phyloP scores from a whole-genome alignment of 2,329 filamentous ascomycete species.

The Fusarium sp. region DNA sequence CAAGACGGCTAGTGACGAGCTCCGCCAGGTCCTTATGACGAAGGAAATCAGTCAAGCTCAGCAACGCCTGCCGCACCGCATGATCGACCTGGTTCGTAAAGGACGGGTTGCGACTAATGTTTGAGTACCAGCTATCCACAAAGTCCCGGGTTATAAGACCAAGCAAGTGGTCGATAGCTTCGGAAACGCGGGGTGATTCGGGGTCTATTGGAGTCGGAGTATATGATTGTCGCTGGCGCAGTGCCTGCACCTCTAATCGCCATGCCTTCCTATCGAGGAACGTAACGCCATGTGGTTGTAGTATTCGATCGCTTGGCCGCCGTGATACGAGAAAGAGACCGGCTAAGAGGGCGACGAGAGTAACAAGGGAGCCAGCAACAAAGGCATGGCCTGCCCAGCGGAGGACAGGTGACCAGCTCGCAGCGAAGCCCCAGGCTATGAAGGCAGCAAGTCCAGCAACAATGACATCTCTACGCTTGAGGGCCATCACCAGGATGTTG shows the following conservation, averaged over 20 bases:
- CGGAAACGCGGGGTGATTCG: slow-evolving; percentile 78
- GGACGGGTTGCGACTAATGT: slow-evolving; percentile 80
- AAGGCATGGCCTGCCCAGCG: slow-evolving; percentile 90
- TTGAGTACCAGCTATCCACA: slow-evolving; percentile 85
- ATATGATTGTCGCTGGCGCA: slow-evolving; percentile 74
- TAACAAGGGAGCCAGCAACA: slow-evolving; percentile 69
- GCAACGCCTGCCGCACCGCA: slow-evolving; percentile 76
- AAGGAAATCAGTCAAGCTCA: slow-evolving; percentile 75
- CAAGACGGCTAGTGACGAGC: slow-evolving; percentile 79
- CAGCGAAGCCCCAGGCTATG: slow-evolving; percentile 86
- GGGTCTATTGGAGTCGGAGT: slow-evolving; percentile 74
- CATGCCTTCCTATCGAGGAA: slow-evolving; percentile 73
- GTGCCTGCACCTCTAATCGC: slow-evolving; percentile 72
- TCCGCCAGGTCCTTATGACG: slow-evolving; percentile 83
- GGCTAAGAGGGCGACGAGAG: slow-evolving; percentile 63
- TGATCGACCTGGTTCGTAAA: slow-evolving; percentile 90
- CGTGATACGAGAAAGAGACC: slow-evolving; percentile 64
- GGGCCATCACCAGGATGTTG: slow-evolving; percentile 64
- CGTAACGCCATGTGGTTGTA: slow-evolving; percentile 56
- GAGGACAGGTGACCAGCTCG: slow-evolving; percentile 82
- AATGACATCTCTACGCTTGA: slow-evolving; percentile 76
- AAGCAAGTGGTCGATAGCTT: slow-evolving; percentile 80
- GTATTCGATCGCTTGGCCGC: slow-evolving; percentile 52
- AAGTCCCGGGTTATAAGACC: slow-evolving; percentile 83
- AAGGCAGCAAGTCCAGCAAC: slow-evolving; percentile 74